These are phyloP conservation scores for Coemansia sp. DNA, from an alignment of 192 early-diverging fungal genomes.

Conservation along the genomic window DNA sequence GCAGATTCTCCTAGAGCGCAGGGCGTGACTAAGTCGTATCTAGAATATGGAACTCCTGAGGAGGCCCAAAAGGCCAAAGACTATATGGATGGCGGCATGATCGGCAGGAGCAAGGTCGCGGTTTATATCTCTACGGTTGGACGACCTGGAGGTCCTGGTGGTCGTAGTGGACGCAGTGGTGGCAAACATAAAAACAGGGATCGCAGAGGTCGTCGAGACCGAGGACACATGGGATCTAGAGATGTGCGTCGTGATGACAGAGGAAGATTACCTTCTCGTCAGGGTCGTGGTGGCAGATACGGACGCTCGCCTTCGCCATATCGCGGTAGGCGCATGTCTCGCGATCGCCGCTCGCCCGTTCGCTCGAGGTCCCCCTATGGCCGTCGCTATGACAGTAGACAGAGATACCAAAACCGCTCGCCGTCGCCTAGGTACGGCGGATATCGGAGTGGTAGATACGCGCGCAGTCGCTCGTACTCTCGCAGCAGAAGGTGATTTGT, in stretches of 20 bases:
- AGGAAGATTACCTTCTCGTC: slow-evolving; percentile 21
- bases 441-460: slow-evolving; percentile 30
- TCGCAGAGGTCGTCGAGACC: background rate
- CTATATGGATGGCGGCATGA: slow-evolving; percentile 42
- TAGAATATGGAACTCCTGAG: background rate
- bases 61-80: slow-evolving; percentile 27
- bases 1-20: background rate
- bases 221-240: background rate
- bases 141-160: background rate
- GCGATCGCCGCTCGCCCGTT: slow-evolving; percentile 31
- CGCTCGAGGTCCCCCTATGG: slow-evolving; percentile 40
- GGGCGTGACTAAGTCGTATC: background rate
- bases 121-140: background rate
- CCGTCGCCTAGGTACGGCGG: slow-evolving; percentile 39
- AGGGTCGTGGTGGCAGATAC: slow-evolving; percentile 13
- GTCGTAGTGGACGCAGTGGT: background rate
- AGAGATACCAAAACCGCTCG: slow-evolving; percentile 33
- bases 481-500: slow-evolving; percentile 40
- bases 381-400: slow-evolving; percentile 17
- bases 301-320: slow-evolving; percentile 47
- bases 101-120: slow-evolving; percentile 16
- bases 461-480: slow-evolving; percentile 52
- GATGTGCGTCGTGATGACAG: background rate
- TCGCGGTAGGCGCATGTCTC: slow-evolving; percentile 19
- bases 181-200: background rate